Base-by-base conservation (phyloP, 139 green algal genomes). In the Coelastrella sp. region DNA sequence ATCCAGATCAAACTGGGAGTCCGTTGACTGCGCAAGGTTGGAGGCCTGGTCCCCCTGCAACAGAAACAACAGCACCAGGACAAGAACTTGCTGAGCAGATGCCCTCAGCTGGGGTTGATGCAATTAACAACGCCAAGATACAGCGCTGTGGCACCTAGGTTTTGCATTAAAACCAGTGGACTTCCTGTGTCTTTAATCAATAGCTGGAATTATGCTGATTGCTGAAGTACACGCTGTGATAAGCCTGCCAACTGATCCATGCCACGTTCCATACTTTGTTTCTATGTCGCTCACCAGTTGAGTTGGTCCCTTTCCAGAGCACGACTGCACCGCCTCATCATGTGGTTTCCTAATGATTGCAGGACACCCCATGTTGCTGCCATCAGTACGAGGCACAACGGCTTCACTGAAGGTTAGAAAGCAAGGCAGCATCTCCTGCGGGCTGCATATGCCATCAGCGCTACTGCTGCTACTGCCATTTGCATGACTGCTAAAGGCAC, bases 371-470 rank as follows among this genome's bases (percentile, higher is more conserved):
- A 85, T 66, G 86, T 68, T 78, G 75, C 22, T 76, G 17, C 12
- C 20, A 68, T 85, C 87, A 12, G 61, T 57, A 8, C 17, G 76
- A 12, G 85, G 85, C 24, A 84, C 14, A 6, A 59, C 24, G 12
- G 25, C 8, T 7, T 91, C n/a, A 14, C 19, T 70, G 12, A 91
- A 84, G 10, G 6, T 17, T 20, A 91, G 22, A 12, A 91, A 91
- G 35, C 87, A 91, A 7, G 87, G 87, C 78, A 91, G 63, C 61
- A 80, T 15, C 87, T 72, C 7, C 3, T 24, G 25, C n/a, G 11
- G 11, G 12, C 14, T 15, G 12, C 24, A 19, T 27, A 11, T 4
- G 5, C 17, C 8, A 76, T 76, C 15, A 15, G 3, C 68, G 35
- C 8, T 8, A 24, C 10, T 19, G 4, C 7, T 65, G 9, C 63